Percentiles rank a stretch among this genome's conserved stretches.
These are phyloP conservation scores for Coniophora puteana DNA, from an alignment of 1,284 basidiomycete genomes.

Conservation along the genomic window DNA sequence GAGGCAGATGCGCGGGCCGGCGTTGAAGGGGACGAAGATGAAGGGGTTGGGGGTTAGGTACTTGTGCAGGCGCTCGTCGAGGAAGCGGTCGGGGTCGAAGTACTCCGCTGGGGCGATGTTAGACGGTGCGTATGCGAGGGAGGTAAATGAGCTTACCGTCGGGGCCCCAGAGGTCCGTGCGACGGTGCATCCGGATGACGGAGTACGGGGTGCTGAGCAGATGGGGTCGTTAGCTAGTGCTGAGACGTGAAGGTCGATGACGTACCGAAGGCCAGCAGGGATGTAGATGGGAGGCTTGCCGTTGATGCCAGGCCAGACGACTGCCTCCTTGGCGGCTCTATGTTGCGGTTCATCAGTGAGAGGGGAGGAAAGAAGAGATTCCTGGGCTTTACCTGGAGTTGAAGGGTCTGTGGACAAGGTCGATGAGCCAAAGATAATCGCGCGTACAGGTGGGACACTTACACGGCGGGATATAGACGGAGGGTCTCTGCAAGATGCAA, in stretches of 20 bases:
- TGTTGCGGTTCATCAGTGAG: slow-evolving; percentile 10
- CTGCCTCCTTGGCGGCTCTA: slow-evolving; percentile 36
- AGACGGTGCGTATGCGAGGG: not conserved
- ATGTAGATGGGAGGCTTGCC: slow-evolving; percentile 26
- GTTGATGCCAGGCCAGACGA: slow-evolving; percentile 36
- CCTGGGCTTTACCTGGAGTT: slow-evolving; percentile 29
- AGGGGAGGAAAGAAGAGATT: not conserved
- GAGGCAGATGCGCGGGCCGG: slow-evolving; percentile 44
- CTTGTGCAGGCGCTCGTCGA: slow-evolving; percentile 29
- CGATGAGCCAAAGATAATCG: not conserved
- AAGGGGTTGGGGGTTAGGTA: slow-evolving; percentile 32
- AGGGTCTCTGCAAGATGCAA: slow-evolving; percentile 62
- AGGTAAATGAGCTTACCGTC: slow-evolving; percentile 22
- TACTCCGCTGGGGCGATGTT: slow-evolving; percentile 20
- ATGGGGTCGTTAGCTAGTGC: not conserved
- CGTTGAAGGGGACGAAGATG: slow-evolving; percentile 36
- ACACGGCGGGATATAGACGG: slow-evolving; percentile 62
- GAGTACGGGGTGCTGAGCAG: slow-evolving; percentile 27
- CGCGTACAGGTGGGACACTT: slow-evolving; percentile 15
- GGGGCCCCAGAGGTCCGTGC: slow-evolving; percentile 35
- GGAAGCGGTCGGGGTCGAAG: slow-evolving; percentile 38
- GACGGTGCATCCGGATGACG: slow-evolving; percentile 31
- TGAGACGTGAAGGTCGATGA: not conserved
- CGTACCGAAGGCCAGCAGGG: slow-evolving; percentile 39
- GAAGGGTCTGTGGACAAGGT: slow-evolving; percentile 36